Base-by-base conservation (phyloP, 352 stramenopile genomes). In the Phytophthora crassamura region DNA sequence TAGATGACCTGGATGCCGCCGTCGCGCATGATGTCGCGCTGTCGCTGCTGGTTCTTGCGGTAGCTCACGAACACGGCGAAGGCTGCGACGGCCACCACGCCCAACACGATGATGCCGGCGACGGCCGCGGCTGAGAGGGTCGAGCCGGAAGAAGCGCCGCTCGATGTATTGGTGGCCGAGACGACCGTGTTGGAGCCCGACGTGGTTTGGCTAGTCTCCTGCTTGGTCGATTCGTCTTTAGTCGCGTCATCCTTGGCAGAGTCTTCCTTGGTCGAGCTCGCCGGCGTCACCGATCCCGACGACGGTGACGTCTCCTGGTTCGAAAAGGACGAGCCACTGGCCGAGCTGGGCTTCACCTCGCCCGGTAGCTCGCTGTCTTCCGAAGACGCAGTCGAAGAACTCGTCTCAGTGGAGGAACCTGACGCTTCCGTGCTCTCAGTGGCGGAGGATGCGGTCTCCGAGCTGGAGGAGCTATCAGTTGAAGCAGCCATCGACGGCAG, bases 21-120 rank as follows among this genome's bases (percentile, higher is more conserved):
- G 34, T 89, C 82, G 60, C 84, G 75, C 77, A 91, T 87, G 45
- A 91, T 89, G 48, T 89, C 78, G 43, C 69, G 75, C 68, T 92
- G 81, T 52, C 80, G 79, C 54, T 86, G 65, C 73, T 93, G 82
- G 64, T 93, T 91, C 75, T 90, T 93, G 53, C 75, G 76, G 69
- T 93, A 91, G 69, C 84, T 89, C 16, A 81, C 59, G 42, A 89
- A 84, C 33, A 87, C 75, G 34, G 77, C 72, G 42, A 84, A 43
- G 39, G 69, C 80, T 1, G 80, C 82, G 32, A 90, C 61, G n/a
- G 74, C 69, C 38, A 85, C 82, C n/a, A 83, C 82, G 16, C 72
- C 82, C 8, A 88, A 47, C 45, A 90, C 82, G 48, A 89, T 77
- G 3, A 79, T 72, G 25, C 81, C 80, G 2, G 82, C 84, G 35